Conservation (phyloP, 2,329 filamentous ascomycete species). For the Monilinia laxa region DNA sequence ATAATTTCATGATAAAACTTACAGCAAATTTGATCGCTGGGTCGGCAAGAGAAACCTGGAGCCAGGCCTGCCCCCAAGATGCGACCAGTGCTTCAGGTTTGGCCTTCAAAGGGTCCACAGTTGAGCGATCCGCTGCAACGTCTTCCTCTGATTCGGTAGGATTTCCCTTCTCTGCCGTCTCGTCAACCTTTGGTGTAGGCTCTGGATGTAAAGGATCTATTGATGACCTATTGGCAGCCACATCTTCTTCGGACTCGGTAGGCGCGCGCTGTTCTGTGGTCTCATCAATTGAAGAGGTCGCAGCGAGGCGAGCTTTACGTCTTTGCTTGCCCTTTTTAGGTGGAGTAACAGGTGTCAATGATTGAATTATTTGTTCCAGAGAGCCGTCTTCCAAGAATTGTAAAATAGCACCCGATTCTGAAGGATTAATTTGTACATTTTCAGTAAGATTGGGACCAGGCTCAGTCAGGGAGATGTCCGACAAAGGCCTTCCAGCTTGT, state of each 20-base stretch:
- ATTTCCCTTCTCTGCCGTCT: slow-evolving; percentile 28
- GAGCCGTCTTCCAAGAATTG: slow-evolving; percentile 29
- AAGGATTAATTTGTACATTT: slow-evolving; percentile 35
- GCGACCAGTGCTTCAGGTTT: slow-evolving; percentile 40
- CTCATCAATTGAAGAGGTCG: slow-evolving; percentile 26
- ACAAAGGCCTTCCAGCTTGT: slow-evolving; percentile 43
- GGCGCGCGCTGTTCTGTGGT: slow-evolving; percentile 30
- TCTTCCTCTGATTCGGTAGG: slow-evolving; percentile 37
- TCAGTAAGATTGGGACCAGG: slow-evolving; percentile 30
- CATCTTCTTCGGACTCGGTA: slow-evolving; percentile 37
- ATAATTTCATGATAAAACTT: slow-evolving; percentile 42
- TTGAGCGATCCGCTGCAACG: slow-evolving; percentile 35
- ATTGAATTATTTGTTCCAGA: slow-evolving; percentile 28
- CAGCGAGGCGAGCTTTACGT: slow-evolving; percentile 12
- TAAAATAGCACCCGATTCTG: slow-evolving; percentile 30
- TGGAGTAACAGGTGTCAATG: slow-evolving; percentile 15
- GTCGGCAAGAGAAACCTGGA: slow-evolving; percentile 56
- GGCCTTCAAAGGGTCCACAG: slow-evolving; percentile 28
- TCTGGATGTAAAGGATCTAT: slow-evolving; percentile 32
- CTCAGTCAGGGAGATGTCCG: slow-evolving; percentile 27
- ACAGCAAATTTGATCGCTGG: slow-evolving; percentile 70
- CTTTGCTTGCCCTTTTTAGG: slow-evolving; percentile 19
- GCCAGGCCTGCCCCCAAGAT: slow-evolving; percentile 57
- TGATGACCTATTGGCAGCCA: slow-evolving; percentile 34
- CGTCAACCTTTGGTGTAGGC: slow-evolving; percentile 25